Evolutionary conservation across 441 rosid species (phyloP).

Genomic region (Gossypium trilobum): DNA sequence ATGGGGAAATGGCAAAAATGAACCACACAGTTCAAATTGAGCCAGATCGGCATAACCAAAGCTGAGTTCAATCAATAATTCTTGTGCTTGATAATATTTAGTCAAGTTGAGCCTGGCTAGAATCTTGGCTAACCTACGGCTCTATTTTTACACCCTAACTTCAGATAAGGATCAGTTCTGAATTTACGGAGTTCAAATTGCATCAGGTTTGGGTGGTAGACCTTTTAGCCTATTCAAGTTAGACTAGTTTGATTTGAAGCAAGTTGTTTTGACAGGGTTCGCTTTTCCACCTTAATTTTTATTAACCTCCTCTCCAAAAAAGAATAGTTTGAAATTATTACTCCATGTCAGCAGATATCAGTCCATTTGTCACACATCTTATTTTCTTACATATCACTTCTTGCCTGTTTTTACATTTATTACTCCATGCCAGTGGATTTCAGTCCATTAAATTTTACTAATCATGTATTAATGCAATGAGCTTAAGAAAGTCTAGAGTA

Average conservation of each 20-base stretch:
- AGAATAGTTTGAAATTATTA: background rate
- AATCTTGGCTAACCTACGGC: background rate
- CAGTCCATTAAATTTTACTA: background rate
- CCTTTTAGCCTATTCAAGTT: background rate
- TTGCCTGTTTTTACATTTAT: background rate
- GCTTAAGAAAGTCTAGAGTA: background rate
- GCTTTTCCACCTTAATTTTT: background rate
- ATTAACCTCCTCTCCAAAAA: background rate
- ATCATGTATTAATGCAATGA: background rate
- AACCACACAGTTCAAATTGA: background rate
- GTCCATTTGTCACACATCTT: background rate
- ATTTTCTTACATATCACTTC: background rate
- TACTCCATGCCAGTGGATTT: too few species aligned
- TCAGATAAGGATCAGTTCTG: background rate
- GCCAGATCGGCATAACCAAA: background rate
- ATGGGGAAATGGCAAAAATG: background rate
- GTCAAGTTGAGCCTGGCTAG: background rate
- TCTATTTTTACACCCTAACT: background rate
- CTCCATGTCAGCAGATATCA: background rate
- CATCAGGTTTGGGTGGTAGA: background rate
- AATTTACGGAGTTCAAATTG: background rate
- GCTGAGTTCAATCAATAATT: background rate
- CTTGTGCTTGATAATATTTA: background rate
- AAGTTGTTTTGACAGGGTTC: background rate
- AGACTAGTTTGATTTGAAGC: background rate